Evolutionary conservation across 2,329 filamentous ascomycete genomes (phyloP).

Genomic region (Phialemoniopsis sp.): DNA sequence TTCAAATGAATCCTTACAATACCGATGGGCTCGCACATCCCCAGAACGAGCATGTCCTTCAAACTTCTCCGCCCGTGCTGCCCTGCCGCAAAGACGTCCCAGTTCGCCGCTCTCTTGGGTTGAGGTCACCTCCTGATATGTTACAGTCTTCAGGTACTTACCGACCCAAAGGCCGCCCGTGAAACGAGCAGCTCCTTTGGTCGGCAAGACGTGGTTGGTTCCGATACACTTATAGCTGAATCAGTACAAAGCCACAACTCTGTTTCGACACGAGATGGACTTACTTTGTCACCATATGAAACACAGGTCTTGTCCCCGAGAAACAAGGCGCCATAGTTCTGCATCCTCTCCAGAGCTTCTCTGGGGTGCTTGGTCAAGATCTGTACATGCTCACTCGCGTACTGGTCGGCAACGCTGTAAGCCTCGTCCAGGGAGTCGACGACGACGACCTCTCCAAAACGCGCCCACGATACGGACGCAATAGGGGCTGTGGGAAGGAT

Average conservation of each 20-base stretch:
- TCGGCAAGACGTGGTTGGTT: constrained; percentile 51
- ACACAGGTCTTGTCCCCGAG: constrained; percentile 48
- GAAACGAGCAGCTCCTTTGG: constrained; percentile 38
- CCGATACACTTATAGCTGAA: constrained; percentile 39
- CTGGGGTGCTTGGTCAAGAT: constrained; percentile 40
- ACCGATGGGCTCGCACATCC: constrained; percentile 38
- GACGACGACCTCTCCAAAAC: constrained; percentile 40
- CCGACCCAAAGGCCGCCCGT: constrained; percentile 51
- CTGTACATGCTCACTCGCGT: constrained; percentile 47
- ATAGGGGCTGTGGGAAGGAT: constrained; percentile 36
- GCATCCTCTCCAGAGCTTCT: constrained; percentile 45
- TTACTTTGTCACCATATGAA: constrained; percentile 47
- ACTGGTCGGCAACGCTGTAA: constrained; percentile 39
- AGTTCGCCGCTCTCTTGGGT: constrained; percentile 39
- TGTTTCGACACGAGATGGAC: constrained; percentile 1
- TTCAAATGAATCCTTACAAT: constrained; percentile 31
- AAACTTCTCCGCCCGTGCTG: constrained; percentile 45
- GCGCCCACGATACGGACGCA: constrained; percentile 36
- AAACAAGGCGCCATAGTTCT: constrained; percentile 45
- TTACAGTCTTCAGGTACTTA: constrained; percentile 47
- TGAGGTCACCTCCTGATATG: constrained; percentile 44
- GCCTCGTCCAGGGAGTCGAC: constrained; percentile 34
- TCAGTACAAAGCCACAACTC: too few species aligned
- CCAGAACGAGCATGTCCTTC: constrained; percentile 49
- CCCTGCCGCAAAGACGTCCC: constrained; percentile 41